Evolutionary conservation across 2,329 filamentous ascomycete genomes (phyloP).

Genomic region (Pleomassaria siparia): DNA sequence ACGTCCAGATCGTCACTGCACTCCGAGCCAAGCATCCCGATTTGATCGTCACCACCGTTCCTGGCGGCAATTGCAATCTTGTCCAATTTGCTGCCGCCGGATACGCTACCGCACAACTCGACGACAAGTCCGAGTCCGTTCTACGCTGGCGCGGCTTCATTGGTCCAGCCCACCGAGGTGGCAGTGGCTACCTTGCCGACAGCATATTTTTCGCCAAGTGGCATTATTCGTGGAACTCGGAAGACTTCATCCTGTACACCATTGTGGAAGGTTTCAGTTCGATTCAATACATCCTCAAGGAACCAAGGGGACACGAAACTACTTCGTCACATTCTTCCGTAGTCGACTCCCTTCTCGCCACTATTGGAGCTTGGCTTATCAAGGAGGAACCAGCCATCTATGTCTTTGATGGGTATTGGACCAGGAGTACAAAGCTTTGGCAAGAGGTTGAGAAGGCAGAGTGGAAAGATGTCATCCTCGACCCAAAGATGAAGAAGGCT

Average conservation of each 20-base stretch:
- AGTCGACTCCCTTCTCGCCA: conserved; percentile 42
- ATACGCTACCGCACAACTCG: conserved; percentile 41
- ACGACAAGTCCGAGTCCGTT: conserved; percentile 42
- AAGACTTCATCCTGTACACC: conserved; percentile 45
- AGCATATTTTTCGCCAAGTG: conserved; percentile 45
- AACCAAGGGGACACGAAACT: conserved; percentile 36
- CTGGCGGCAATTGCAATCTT: conserved; percentile 40
- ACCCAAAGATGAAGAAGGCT: conserved; percentile 47
- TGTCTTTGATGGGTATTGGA: conserved; percentile 49
- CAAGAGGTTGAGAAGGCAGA: conserved; percentile 43
- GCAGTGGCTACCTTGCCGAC: conserved; percentile 39
- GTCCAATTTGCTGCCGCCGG: conserved; percentile 47
- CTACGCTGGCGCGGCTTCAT: conserved; percentile 43
- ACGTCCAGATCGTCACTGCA: conserved; percentile 42
- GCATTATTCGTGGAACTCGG: conserved; percentile 40
- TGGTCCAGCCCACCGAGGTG: conserved; percentile 30
- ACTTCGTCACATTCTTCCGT: conserved; percentile 34
- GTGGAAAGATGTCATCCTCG: conserved; percentile 53
- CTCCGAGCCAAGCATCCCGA: conserved; percentile 41
- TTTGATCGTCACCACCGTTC: conserved; percentile 44
- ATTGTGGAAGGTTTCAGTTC: conserved; percentile 24
- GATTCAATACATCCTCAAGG: conserved; percentile 46
- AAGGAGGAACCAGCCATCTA: conserved; percentile 44
- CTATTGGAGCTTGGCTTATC: conserved; percentile 43
- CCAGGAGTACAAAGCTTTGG: conserved; percentile 42